Base-by-base conservation (phyloP, 2,329 filamentous ascomycete species). In the Triangularia verruculosa region DNA sequence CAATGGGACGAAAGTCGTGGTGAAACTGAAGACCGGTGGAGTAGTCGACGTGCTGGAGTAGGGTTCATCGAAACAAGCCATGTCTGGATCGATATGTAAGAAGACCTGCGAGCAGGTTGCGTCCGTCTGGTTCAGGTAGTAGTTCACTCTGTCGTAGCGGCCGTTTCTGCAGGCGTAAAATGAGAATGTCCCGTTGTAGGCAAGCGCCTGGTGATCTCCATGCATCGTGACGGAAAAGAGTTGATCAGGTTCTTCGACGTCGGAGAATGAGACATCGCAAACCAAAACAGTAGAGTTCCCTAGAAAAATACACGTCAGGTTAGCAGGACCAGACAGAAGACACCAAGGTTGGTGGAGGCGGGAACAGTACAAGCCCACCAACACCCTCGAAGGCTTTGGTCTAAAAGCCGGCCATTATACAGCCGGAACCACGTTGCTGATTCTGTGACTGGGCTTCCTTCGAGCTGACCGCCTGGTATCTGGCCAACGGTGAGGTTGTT, bases 321-420 rank as follows among this genome's bases (percentile, higher is more conserved):
- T 47, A 47, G 39, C n/a, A 20, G 39, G n/a, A 47, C 20, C 20
- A 12, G 11, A 9, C 17, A 9, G 27, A 34, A 22, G 6, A 12
- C 2, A 57, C n/a, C n/a, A n/a, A n/a, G n/a, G n/a, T n/a, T n/a
- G n/a, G n/a, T n/a, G n/a, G 22, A 32, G 15, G 17, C 55, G 47
- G 20, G 28, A 20, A 27, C 20, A 15, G 17, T 59, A 66, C 64
- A 30, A 30, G 55, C 61, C 59, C 64, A 66, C 64, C 64, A 66
- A 30, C 64, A 63, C 15, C 58, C 61, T 53, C 61, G 28, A 28
- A 32, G 17, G 20, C n/a, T 3, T 0, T 53, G 11, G 11, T 66
- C 64, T 13, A 59, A 63, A 15, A 66, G 34, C 8, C 28, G 24
- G 9, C 58, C 64, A 9, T 52, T n/a, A 4, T 43, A 13, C 5